Evolutionary conservation across 257 asterid genomes (phyloP).

Genomic region (Forsythia viridissima): DNA sequence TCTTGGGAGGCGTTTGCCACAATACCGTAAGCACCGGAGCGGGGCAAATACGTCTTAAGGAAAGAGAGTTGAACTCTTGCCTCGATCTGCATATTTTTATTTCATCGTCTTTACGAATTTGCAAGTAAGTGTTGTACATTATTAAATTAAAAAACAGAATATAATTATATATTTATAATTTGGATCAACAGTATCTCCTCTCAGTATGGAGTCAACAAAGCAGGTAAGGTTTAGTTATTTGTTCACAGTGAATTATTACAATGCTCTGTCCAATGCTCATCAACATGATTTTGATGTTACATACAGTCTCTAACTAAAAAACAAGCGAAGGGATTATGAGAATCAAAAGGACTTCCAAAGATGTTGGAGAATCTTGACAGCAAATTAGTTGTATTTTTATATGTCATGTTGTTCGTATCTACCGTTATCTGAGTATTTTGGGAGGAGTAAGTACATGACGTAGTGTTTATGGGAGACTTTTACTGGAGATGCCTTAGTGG

Average conservation of each 20-base stretch:
- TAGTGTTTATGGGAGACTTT: too few relatives aligned
- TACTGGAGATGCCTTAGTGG: too few relatives aligned
- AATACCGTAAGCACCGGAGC: too few relatives aligned
- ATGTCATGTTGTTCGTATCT: constrained; percentile 9
- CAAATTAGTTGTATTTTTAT: constrained; percentile 46
- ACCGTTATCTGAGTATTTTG: not conserved
- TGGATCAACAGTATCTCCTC: constrained; percentile 42
- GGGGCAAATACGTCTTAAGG: too few relatives aligned
- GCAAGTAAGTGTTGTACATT: too few relatives aligned
- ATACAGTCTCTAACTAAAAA: constrained; percentile 63
- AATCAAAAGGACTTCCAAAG: constrained; percentile 61
- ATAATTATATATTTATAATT: too few relatives aligned
- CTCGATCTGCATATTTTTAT: too few relatives aligned
- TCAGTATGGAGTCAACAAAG: constrained; percentile 80
- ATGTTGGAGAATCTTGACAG: constrained; percentile 73
- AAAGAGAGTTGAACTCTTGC: too few relatives aligned
- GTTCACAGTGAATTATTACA: constrained; percentile 3
- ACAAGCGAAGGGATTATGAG: constrained; percentile 81
- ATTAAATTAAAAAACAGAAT: too few relatives aligned
- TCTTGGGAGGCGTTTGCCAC: too few relatives aligned
- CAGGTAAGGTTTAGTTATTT: constrained; percentile 53
- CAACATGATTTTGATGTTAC: constrained; percentile 19
- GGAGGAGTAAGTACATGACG: too few relatives aligned
- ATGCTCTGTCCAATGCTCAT: constrained; percentile 10
- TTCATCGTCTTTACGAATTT: too few relatives aligned